Percentiles rank a stretch among this genome's conserved stretches.
Evolutionary conservation across 2,329 filamentous ascomycete species (phyloP).

Genomic region (Furcasterigmium furcatum): DNA sequence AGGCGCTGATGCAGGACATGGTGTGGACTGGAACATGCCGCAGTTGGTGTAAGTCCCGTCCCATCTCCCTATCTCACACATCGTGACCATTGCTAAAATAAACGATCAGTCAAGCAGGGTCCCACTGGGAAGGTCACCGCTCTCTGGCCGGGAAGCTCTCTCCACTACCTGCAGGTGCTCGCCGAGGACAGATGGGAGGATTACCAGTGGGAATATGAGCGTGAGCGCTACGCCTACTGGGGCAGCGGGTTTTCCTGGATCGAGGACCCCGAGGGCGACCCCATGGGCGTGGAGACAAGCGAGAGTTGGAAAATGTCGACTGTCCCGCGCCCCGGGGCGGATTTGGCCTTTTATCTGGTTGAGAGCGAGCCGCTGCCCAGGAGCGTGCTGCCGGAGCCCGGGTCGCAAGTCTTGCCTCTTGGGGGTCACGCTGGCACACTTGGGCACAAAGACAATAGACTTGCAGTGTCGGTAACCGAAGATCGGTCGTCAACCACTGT

Average conservation of each 20-base stretch:
- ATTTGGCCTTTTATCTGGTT: conserved; percentile 8
- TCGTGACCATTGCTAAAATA: too few relatives aligned
- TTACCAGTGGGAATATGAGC: conserved; percentile 16
- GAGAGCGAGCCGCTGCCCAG: background rate
- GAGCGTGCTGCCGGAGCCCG: too few relatives aligned
- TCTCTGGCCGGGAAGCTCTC: conserved; percentile 35
- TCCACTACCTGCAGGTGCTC: conserved; percentile 42
- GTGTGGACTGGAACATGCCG: background rate
- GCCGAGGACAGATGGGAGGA: conserved; percentile 20
- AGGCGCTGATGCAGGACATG: conserved; percentile 36
- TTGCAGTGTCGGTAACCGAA: too few relatives aligned
- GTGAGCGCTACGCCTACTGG: conserved; percentile 17
- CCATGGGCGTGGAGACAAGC: conserved; percentile 10
- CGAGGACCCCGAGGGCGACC: conserved; percentile 15
- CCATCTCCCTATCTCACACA: too few relatives aligned
- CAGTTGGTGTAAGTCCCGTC: background rate
- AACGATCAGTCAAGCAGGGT: conserved; percentile 18
- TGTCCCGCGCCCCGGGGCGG: conserved; percentile 1
- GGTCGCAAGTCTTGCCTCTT: too few relatives aligned
- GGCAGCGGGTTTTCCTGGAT: conserved; percentile 16
- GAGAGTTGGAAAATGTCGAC: conserved; percentile 6
- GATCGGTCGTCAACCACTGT: too few relatives aligned
- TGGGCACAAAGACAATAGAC: too few relatives aligned
- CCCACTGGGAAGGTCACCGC: conserved; percentile 33
- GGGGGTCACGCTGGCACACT: too few relatives aligned